Base-by-base conservation (phyloP, 2,329 filamentous ascomycete genomes). In the Phialocephala sp. region DNA sequence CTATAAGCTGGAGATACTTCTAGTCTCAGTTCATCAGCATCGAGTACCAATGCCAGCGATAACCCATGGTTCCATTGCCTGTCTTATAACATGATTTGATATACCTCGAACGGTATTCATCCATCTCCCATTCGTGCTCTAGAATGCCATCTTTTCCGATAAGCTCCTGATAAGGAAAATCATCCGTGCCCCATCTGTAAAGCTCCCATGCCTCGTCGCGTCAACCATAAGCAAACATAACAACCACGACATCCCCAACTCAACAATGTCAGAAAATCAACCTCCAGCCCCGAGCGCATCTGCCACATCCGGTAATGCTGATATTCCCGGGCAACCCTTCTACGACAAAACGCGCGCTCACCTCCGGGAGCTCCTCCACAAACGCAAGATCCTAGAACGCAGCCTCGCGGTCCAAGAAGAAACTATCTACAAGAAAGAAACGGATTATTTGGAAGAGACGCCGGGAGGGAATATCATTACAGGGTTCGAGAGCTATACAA, bases 401-500 rank as follows among this genome's bases (percentile, higher is more conserved):
- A 66, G 62, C 32, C 68, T 74, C 22, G 63, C 62, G n/a, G 24
- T 63, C 1, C 70, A 72, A 14, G 95, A 99, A 81, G 92, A 97
- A 59, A 85, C 87, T 70, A 98, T 99, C 73, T 89, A 86, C 76
- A 88, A 90, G 69, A 90, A 92, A 74, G 95, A 99, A 78, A 88
- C 89, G 65, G 85, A 89, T 20, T 99, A 99, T 78, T 88, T 99
- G 60, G 94, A 98, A 78, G 93, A 93, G 74, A 96, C 93, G 4
- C 90, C 89, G 15, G 88, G 84, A 72, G 95, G 95, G 54, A 99
- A 99, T 81, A 98, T 99, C 76, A 94, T 99, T 77, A 93, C 92
- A 58, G 95, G 95, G 24, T 99, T 99, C 78, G 95, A 99, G 78
- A 96, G 93, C 77, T 99, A 98, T 81, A 96, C 97, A 83, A 99